A percentile compares a stretch with the other conserved stretches of the same genome.
These are phyloP conservation scores for Omphalea diandra DNA, from an alignment of 441 rosid genomes.

Conservation along the genomic window DNA sequence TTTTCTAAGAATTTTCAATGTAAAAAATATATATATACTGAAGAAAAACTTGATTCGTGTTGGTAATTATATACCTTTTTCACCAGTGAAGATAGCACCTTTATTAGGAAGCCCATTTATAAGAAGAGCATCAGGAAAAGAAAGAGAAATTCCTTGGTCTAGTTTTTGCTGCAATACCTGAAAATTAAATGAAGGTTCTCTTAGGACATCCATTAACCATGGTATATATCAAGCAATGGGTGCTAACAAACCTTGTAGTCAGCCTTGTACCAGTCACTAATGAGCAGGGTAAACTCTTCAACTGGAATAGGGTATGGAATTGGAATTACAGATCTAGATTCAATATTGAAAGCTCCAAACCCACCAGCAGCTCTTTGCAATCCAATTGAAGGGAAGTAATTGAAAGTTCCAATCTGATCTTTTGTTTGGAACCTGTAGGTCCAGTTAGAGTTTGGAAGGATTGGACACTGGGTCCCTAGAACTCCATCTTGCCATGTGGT, in stretches of 20 bases:
- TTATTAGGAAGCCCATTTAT: conserved; percentile 49
- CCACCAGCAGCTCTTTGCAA: conserved; percentile 77
- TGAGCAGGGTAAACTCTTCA: conserved; percentile 55
- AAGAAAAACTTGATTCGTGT: too few relatives aligned
- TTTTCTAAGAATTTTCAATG: too few relatives aligned
- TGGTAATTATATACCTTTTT: too few relatives aligned
- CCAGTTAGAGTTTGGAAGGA: conserved; percentile 63
- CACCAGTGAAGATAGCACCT: conserved; percentile 40
- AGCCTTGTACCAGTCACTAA: conserved; percentile 59
- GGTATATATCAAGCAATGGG: not conserved
- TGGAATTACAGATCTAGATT: conserved; percentile 51
- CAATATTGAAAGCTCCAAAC: conserved; percentile 58
- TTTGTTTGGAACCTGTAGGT: conserved; percentile 74
- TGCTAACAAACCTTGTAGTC: conserved; percentile 46
- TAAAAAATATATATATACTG: too few relatives aligned
- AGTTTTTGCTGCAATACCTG: conserved; percentile 47
- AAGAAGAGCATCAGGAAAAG: conserved; percentile 65
- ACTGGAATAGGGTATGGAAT: conserved; percentile 58
- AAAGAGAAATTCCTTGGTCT: conserved; percentile 50
- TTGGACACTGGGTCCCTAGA: conserved; percentile 77
- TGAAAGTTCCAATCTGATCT: conserved; percentile 71
- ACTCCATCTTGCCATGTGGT: conserved; percentile 90
- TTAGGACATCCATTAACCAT: not conserved
- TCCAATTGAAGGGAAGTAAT: conserved; percentile 61
- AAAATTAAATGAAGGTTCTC: not conserved